Conservation (phyloP, 345 rosid species). For the Gossypium arboreum region DNA sequence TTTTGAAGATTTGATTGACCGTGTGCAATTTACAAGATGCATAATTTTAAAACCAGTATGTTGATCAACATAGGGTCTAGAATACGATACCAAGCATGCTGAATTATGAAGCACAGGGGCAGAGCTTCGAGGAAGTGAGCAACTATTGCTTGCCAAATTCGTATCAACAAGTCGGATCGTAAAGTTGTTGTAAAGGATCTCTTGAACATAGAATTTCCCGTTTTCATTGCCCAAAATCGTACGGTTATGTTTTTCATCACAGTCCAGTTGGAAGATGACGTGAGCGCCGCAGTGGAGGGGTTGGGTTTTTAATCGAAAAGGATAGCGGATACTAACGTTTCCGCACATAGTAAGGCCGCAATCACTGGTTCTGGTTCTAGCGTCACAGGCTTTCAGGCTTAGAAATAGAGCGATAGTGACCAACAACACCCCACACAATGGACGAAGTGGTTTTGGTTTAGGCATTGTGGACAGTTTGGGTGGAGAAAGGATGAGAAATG, state of each 20-base stretch:
- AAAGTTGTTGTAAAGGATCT: background rate
- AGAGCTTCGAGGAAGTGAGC: background rate
- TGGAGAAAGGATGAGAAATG: no score
- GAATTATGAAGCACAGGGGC: background rate
- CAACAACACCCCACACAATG: no score
- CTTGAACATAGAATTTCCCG: background rate
- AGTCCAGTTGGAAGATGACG: background rate
- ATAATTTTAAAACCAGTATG: background rate
- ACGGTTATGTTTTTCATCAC: background rate
- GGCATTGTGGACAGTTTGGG: no score
- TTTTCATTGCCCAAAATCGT: background rate
- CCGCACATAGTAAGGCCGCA: no score
- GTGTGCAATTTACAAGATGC: background rate
- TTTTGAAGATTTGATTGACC: background rate
- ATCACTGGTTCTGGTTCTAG: no score
- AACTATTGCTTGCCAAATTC: background rate
- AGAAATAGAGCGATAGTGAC: no score
- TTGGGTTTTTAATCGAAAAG: background rate
- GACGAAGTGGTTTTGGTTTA: no score
- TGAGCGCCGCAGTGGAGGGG: background rate
- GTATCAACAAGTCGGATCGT: background rate
- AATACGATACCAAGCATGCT: background rate
- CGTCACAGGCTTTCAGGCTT: no score
- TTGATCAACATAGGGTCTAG: background rate
- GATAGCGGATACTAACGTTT: background rate